phyloP scores from a whole-genome alignment of 2,329 filamentous ascomycete species.

The Sclerotinia glacialis region DNA sequence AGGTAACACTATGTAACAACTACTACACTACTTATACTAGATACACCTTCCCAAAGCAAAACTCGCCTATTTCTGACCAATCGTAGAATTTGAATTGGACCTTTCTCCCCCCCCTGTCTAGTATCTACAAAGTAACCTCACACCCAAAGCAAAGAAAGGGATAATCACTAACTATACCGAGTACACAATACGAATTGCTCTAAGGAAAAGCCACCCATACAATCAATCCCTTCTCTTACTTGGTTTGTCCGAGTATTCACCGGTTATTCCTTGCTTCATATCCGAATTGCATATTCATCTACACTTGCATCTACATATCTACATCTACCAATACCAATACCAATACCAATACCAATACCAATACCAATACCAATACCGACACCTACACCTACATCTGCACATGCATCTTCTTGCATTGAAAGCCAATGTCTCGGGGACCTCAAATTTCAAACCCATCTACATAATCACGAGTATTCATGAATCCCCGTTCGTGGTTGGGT shows the following conservation, averaged over 20 bases:
- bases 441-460: neutral
- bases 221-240: no score
- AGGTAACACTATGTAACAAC: no score
- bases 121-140: neutral
- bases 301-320: no score
- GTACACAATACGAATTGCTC: no score
- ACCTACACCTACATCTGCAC: neutral
- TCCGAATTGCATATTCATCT: no score
- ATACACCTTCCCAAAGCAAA: neutral
- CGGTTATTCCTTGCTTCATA: no score
- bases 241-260: no score
- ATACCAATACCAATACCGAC: neutral
- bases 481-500: slow-evolving; percentile 4
- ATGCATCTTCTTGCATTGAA: neutral
- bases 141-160: no score
- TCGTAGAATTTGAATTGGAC: slow-evolving; percentile 4
- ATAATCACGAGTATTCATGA: neutral
- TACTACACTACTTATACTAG: no score
- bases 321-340: slow-evolving; percentile 3
- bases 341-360: no score
- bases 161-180: no score
- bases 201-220: no score
- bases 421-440: slow-evolving; percentile 9
- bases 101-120: neutral
- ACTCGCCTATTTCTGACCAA: slow-evolving; percentile 5